Conservation (phyloP, 176 grass and related monocot genomes). For the Zoysia japonica region DNA sequence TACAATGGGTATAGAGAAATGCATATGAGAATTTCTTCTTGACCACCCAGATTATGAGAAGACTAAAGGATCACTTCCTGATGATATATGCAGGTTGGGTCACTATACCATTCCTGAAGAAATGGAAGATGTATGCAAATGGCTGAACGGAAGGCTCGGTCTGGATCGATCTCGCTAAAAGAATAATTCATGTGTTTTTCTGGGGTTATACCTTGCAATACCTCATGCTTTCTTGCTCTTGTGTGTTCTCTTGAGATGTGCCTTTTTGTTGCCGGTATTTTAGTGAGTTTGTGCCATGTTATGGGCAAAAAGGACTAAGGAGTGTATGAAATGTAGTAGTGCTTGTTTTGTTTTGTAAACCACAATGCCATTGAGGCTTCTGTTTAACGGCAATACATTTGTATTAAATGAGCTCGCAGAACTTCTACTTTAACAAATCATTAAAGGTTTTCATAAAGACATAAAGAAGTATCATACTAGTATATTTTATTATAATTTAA, state of each 20-base stretch:
- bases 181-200: slow-evolving; percentile 8
- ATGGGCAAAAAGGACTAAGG: slow-evolving; percentile 21
- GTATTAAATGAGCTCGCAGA: background rate
- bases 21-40: background rate
- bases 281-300: slow-evolving; percentile 4
- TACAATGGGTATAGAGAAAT: slow-evolving; percentile 66
- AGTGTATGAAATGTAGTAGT: background rate
- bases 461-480: too few relatives aligned
- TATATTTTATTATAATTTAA: too few relatives aligned
- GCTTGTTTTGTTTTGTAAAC: background rate
- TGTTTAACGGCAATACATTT: background rate
- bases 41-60: background rate
- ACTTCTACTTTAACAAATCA: background rate
- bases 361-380: slow-evolving; percentile 21
- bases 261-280: background rate
- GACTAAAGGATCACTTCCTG: background rate
- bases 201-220: slow-evolving; percentile 22
- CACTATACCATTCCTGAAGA: slow-evolving; percentile 98
- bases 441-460: background rate
- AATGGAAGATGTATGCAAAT: slow-evolving; percentile 81
- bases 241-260: slow-evolving; percentile 16
- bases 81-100: slow-evolving; percentile 53
- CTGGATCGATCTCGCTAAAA: slow-evolving; percentile 57
- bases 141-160: slow-evolving; percentile 58
- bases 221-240: slow-evolving; percentile 13